Evolutionary conservation across 2,329 filamentous ascomycete genomes (phyloP), one percentile per base, ranked within the genome.

Genomic region (Claviceps fusiformis): DNA sequence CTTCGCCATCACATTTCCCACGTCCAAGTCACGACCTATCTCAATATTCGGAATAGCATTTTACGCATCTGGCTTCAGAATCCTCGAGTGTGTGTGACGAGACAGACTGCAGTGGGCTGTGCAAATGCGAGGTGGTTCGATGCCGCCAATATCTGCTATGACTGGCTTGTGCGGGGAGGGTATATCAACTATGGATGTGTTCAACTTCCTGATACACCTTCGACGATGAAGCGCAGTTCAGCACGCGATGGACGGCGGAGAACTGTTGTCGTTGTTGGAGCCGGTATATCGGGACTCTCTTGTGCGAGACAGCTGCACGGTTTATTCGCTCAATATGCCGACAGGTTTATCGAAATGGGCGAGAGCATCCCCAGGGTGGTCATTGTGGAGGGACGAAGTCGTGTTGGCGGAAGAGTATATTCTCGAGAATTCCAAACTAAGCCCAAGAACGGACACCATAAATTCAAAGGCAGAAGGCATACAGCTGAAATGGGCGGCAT

Each of bases 401-500:
- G 93, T 56, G 82, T 98, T 53, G 93, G 93, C 45, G 93, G 93
- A 45, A 83, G 93, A 61, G 89, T 98, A 24, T 97, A 96, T 70
- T 98, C 93, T 54, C 89, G 80, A 54, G 71, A 78, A 29, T 78
- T 85, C 59, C 73, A 74, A 77, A 82, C 73, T 72, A 86, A 73
- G 68, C 79, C 37, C 67, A 69, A 74, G 55, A 65, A 74, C 64
- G 70, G 71, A 60, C 62, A 82, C 65, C 71, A 75, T 66, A 75
- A 60, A 66, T 70, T 80, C 77, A 67, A 79, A 71, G 77, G 75
- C 9, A 79, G 76, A 58, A 75, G 82, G 52, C 86, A 86, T 64
- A 97, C 91, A 24, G 93, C 89, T 37, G 93, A 98, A 68, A 95
- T 96, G 84, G 93, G 93, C 33, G 93, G 92, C 55, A 95, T 98